Evolutionary conservation across 257 asterid species (phyloP).

Genomic region (Fraxinus cuspidata): DNA sequence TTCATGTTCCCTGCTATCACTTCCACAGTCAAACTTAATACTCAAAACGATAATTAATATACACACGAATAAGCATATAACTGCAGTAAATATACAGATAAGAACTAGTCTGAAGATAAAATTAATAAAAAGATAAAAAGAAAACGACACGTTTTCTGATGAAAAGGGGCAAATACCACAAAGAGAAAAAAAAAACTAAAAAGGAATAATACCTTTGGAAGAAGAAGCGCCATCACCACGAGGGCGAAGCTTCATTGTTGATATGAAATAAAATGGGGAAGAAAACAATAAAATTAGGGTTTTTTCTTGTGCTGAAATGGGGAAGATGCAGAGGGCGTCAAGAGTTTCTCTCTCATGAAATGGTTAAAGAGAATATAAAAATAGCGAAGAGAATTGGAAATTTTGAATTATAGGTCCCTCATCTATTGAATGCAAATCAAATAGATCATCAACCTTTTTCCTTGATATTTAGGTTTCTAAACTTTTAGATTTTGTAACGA

Average conservation of each 20-base stretch:
- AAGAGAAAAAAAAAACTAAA: not conserved
- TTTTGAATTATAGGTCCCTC: no score
- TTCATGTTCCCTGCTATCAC: not conserved
- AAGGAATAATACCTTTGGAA: not conserved
- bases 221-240: conserved; percentile 4
- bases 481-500: no score
- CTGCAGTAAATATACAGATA: not conserved
- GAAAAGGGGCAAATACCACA: not conserved
- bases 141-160: not conserved
- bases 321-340: not conserved
- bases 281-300: not conserved
- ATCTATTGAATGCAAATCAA: no score
- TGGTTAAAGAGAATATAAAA: no score
- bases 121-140: not conserved
- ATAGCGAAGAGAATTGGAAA: no score
- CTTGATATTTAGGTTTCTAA: no score
- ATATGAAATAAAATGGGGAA: not conserved
- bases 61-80: not conserved
- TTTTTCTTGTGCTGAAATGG: not conserved
- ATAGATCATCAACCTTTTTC: no score
- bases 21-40: not conserved
- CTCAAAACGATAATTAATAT: not conserved
- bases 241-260: not conserved
- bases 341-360: no score
- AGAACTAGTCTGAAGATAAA: not conserved